Base-by-base conservation (phyloP, 495 filamentous ascomycete species). In the Chaetomidium leptoderma region DNA sequence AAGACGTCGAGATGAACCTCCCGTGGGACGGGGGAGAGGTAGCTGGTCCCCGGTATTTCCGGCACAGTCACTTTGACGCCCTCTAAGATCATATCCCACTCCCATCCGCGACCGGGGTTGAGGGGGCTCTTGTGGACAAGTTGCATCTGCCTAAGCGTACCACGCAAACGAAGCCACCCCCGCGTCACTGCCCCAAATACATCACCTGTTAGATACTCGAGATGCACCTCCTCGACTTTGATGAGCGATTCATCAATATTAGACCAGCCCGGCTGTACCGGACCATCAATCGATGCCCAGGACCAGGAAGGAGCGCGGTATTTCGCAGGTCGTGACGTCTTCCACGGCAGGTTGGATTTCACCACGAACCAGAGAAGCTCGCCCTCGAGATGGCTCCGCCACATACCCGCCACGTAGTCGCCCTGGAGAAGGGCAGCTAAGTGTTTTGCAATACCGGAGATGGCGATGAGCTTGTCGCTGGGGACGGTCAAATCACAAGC, bases 391-490 rank as follows among this genome's bases (percentile, higher is more conserved):
- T 4, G 0, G 7, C 21, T 4, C 42, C 42, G 21, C 42, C 42
- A 44, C 42, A 44, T 44, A 26, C 42, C 42, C 2, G 21, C 42
- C 42, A 44, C 42, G 42, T 44, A 44, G 11, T 26, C 42, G 23
- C 16, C 42, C 13, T 44, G 23, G 10, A 26, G 1, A 14, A 44
- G 42, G 23, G 42, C 21, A 44, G 42, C 42, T 26, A 44, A 14
- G 21, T 44, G 42, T 14, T 44, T 44, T 14, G 42, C 42, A 44
- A 44, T 44, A 10, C 42, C 42, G 23, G 42, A 44, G 42, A 44
- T 14, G 21, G 42, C 42, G 21, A 44, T 26, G 21, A 44, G 42
- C 42, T 44, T 44, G 42, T 44, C 42, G 8, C 42, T 26, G 4
- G 42, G 21, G 23, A 44, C 8, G 1, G 42, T 44, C 21, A 44